Evolutionary conservation across 2,329 filamentous ascomycete species (phyloP), one percentile per base, ranked within the genome.

Genomic region (Aspergillus sp.): DNA sequence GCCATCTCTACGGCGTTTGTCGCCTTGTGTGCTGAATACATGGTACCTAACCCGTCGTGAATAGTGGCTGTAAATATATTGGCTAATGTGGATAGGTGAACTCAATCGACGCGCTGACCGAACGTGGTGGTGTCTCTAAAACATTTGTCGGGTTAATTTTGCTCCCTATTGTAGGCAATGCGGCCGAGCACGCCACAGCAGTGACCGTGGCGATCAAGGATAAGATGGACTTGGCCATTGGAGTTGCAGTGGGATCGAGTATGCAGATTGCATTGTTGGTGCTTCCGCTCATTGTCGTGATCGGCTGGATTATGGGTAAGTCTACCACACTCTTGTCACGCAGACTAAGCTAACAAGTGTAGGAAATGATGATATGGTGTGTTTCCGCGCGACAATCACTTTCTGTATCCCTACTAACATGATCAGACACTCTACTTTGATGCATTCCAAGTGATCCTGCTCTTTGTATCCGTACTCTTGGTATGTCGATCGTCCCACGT

Each of bases 361-460:
- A 71, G 71, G 82, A 53, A 79, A 83, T 17, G 77, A 83, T 50
- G 76, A 80, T 39, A 87, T 89, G 90, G 73, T 75, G 68, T 30
- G 65, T 51, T 51, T 53, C 17, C 47, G 13, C n/a, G 19, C 9
- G n/a, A 8, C 19, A 41, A n/a, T 11, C 5, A 13, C 4, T 17
- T 33, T 7, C 17, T 3, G 3, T 13, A 15, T 8, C 13, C 17
- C 40, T 46, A 59, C 63, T 69, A 58, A 66, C 37, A 51, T 22
- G 49, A 27, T 27, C 51, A 75, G 73, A 90, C 87, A 19, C 82
- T 96, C 5, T 88, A 88, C 72, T 95, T 96, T 71, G 91, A 96
- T 69, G 87, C 87, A 1, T 97, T 97, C 79, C 91, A 96, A 76
- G 87, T 96, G 13, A 89, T 81, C 2, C 75, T 84, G 1, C 72